phyloP scores from a whole-genome alignment of 176 grass and related monocot species.

The Oryza punctata region DNA sequence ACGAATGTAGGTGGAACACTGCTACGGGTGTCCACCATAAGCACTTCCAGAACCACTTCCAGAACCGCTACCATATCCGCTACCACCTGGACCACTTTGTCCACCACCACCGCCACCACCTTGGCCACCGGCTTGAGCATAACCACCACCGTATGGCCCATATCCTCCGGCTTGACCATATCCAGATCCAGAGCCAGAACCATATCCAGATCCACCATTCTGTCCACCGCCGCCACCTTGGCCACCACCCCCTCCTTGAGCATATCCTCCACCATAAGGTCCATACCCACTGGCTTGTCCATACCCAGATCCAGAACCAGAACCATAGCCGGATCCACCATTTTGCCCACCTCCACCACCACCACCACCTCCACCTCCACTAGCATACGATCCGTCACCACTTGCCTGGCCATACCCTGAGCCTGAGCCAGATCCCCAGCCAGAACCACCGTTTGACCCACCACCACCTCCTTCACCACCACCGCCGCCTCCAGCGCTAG shows the following conservation, averaged over 20 bases:
- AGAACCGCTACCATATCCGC: too few relatives aligned
- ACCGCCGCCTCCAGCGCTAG: neutral
- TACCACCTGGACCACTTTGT: too few relatives aligned
- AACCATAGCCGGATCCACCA: neutral
- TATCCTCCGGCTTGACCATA: neutral
- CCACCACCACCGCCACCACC: too few relatives aligned
- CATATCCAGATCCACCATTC: neutral
- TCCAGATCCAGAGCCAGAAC: neutral
- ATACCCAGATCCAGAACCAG: neutral
- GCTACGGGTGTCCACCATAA: too few relatives aligned
- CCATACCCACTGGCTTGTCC: neutral
- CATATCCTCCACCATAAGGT: neutral
- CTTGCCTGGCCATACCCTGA: neutral
- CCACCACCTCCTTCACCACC: neutral
- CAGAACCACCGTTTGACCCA: neutral
- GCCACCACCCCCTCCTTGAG: neutral
- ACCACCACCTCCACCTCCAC: neutral
- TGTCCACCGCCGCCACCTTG: neutral
- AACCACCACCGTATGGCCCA: too few relatives aligned
- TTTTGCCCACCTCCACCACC: neutral
- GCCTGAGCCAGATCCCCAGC: neutral
- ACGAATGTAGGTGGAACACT: too few relatives aligned
- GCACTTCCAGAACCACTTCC: too few relatives aligned
- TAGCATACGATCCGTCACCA: neutral
- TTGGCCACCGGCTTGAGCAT: too few relatives aligned